phyloP scores from a whole-genome alignment of 108 stramenopile genomes.

The Nitzschia sp. region DNA sequence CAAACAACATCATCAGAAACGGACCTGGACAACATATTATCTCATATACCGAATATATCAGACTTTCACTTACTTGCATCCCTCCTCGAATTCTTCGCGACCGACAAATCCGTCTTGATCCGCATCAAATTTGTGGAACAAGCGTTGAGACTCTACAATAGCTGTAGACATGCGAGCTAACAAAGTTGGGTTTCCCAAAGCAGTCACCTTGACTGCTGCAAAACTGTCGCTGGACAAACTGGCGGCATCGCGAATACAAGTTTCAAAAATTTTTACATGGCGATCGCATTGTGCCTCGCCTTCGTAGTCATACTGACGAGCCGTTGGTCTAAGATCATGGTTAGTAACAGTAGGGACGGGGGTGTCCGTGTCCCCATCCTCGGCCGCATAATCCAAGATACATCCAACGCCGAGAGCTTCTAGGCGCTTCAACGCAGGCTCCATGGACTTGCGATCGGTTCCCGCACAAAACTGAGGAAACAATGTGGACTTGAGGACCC shows the following conservation, averaged over 20 bases:
- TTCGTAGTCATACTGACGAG: slow-evolving; percentile 64
- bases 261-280: slow-evolving; percentile 64
- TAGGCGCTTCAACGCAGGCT: slow-evolving; percentile 61
- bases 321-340: slow-evolving; percentile 6
- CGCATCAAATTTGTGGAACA: slow-evolving; percentile 71
- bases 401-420: slow-evolving; percentile 57
- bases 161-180: slow-evolving; percentile 81
- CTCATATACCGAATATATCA: slow-evolving; percentile 1
- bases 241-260: slow-evolving; percentile 81
- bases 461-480: slow-evolving; percentile 97
- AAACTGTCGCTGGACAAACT: slow-evolving; percentile 63
- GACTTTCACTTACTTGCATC: slow-evolving; percentile 31
- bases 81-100: slow-evolving; percentile 63
- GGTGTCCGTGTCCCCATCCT: slow-evolving; percentile 37
- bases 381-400: slow-evolving; percentile 98
- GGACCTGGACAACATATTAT: background rate
- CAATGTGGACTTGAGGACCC: slow-evolving; percentile 71
- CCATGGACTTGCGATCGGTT: slow-evolving; percentile 63
- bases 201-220: slow-evolving; percentile 95
- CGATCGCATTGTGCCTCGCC: slow-evolving; percentile 82
- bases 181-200: slow-evolving; percentile 87
- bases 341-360: background rate
- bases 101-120: slow-evolving; percentile 54
- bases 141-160: slow-evolving; percentile 63
- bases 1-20: background rate